Evolutionary conservation across 192 early-diverging fungal species (phyloP).

Genomic region (Entomortierella parvispora): DNA sequence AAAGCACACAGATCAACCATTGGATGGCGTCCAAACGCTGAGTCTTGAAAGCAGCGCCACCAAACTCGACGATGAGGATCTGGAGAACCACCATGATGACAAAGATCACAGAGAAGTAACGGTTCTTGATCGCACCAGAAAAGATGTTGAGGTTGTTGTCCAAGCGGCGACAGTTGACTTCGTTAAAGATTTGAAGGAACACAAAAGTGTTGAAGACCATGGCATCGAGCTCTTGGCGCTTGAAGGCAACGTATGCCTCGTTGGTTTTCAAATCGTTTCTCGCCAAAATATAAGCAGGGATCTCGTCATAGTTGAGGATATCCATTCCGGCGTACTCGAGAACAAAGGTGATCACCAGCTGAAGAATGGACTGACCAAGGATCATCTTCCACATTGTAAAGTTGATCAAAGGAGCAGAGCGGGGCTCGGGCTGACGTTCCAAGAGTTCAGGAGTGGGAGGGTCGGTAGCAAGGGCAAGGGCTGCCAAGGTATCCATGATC

Average conservation of each 20-base stretch:
- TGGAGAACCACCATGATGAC: conserved; percentile 80
- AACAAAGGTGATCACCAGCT: conserved; percentile 81
- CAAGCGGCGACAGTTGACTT: conserved; percentile 85
- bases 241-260: conserved; percentile 26
- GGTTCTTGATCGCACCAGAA: conserved; percentile 76
- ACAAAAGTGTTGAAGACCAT: conserved; percentile 94
- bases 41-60: conserved; percentile 87
- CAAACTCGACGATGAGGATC: conserved; percentile 89
- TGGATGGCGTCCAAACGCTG: conserved; percentile 67
- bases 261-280: neutral
- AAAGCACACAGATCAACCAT: conserved; percentile 84
- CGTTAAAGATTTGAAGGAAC: conserved; percentile 90
- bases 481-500: conserved; percentile 99
- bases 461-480: conserved; percentile 95
- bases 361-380: conserved; percentile 87
- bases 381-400: conserved; percentile 97
- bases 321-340: conserved; percentile 71
- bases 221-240: conserved; percentile 65
- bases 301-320: conserved; percentile 59
- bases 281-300: conserved; percentile 24
- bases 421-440: conserved; percentile 85
- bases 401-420: conserved; percentile 82
- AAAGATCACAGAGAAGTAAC: conserved; percentile 83
- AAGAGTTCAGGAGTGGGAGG: conserved; percentile 85
- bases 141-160: conserved; percentile 89